phyloP scores from a whole-genome alignment of 23 red algal species.

The Agarophyton chilense region DNA sequence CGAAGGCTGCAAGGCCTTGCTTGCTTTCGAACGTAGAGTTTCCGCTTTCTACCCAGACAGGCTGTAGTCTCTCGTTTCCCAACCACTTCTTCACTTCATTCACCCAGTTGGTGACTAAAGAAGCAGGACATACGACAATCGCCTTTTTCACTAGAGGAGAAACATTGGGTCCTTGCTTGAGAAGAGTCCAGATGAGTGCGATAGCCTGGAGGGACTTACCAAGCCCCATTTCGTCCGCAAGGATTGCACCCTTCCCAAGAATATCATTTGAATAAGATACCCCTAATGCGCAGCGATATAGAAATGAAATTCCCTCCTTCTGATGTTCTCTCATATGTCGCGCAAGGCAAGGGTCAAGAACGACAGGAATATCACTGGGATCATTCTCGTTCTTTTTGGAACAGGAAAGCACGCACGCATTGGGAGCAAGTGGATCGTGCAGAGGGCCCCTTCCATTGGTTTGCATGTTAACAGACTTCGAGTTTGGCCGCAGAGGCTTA shows the following conservation, averaged over 20 bases:
- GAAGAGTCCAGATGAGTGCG: constrained; percentile 65
- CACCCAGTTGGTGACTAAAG: constrained; percentile 78
- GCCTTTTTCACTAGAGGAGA: constrained; percentile 60
- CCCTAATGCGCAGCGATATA: constrained; percentile 62
- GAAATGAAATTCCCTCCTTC: constrained; percentile 52
- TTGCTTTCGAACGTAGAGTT: constrained; percentile 60
- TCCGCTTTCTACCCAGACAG: constrained; percentile 56
- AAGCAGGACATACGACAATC: constrained; percentile 69
- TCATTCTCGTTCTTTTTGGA: neutral
- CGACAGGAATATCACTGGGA: constrained; percentile 36
- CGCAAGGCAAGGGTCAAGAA: constrained; percentile 73
- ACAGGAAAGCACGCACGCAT: constrained; percentile 7
- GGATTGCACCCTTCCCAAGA: constrained; percentile 75
- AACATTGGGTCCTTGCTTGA: constrained; percentile 60
- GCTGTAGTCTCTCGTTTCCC: constrained; percentile 57
- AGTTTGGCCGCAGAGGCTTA: constrained; percentile 42
- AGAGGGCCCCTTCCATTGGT: neutral
- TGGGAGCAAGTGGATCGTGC: constrained; percentile 45
- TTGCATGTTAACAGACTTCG: neutral
- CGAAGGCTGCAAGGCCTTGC: constrained; percentile 47
- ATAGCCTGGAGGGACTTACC: constrained; percentile 88
- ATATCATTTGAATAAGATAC: constrained; percentile 2
- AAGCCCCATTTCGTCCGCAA: constrained; percentile 90
- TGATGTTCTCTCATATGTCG: constrained; percentile 75
- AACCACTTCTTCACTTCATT: constrained; percentile 83